Base-by-base conservation (phyloP, 805 yeast species). In the Pichia eremophila region DNA sequence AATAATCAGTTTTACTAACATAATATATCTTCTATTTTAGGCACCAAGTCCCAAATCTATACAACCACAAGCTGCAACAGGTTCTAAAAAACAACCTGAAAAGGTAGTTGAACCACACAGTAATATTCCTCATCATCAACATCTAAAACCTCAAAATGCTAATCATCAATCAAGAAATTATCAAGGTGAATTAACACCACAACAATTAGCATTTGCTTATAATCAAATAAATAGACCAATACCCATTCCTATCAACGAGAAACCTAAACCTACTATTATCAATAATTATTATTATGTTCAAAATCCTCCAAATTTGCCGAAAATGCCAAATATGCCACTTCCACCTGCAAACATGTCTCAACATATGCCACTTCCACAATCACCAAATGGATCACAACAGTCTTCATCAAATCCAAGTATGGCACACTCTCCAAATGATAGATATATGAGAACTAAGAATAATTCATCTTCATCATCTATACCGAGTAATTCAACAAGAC, bases 61-160 rank as follows among this genome's bases (percentile, higher is more conserved):
- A 39, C 51, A 44, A 52, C 61, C 55, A 43, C 62, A 53, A 52
- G 51, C 53, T 41, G 57, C 51, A 46, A 58, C 57, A 12, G 57
- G 54, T 19, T 39, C 38, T 11, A 28, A 43, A 25, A 25, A 31
- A 10, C 45, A 18, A 22, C 9, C 41, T 10, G 17, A 28, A 15
- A 25, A 38, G 37, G 17, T 14, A 14, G 14, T 15, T 19, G 34
- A 7, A 14, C 36, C 32, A n/a, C 40, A 15, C 10, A 14, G 49
- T 47, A 10, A 55, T 10, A n/a, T 12, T 32, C 58, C 17, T 49
- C 48, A 41, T 5, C 28, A 22, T 8, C 17, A 38, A 8, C 40
- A 39, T 8, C 41, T 8, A 25, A 49, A 40, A 7, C 32, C 32
- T 11, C 10, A 34, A 4, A 7, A 11, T 12, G 9, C 8, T 15